Base-by-base conservation (phyloP, 805 yeast genomes). In the Soucietia sequanensis region DNA sequence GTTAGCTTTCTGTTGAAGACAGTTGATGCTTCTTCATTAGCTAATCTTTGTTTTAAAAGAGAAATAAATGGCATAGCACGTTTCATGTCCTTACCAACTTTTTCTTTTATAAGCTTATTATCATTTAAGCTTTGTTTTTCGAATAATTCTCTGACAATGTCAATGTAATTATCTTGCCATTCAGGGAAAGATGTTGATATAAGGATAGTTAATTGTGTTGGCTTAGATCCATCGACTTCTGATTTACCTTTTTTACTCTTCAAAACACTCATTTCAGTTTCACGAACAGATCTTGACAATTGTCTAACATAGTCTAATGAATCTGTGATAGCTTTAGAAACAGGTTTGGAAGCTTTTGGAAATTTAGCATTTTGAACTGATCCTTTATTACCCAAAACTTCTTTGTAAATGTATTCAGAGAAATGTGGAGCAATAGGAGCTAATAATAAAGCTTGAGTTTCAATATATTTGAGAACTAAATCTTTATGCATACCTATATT, bases 31-130 rank as follows among this genome's bases (percentile, higher is more conserved):
- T 81, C 63, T 56, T 85, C 95, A 34, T 63, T 64, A 25, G 72
- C 65, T 47, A 93, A 72, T 68, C 95, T 80, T 57, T 82, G 86
- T 65, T 93, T 90, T 61, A 93, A 70, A 49, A 78, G 69, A 45
- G 91, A 81, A 42, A 93, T 89, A 62, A 90, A 91, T 40, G 98
- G 98, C 98, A 93, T 93, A 41, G 96, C 97, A 51, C 95, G 83
- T 76, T 93, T 93, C 85, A 90, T 86, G 54, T 93, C 98, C 60
- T 81, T 82, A 46, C 86, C 86, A 41, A 84, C 80, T 56, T 70
- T 77, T 47, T 78, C 75, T 59, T 75, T 82, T 50, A 84, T 68
- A 38, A 65, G 68, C 52, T 72, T 74, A 66, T 74, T 82, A 58
- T 84, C 91, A 45, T 80, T 70, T 53, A 84, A 70, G 19, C 76